A percentile compares a stretch with the other conserved stretches of the same genome.
Evolutionary conservation across 2,329 filamentous ascomycete genomes (phyloP).

Genomic region (Fusarium agapanthi): DNA sequence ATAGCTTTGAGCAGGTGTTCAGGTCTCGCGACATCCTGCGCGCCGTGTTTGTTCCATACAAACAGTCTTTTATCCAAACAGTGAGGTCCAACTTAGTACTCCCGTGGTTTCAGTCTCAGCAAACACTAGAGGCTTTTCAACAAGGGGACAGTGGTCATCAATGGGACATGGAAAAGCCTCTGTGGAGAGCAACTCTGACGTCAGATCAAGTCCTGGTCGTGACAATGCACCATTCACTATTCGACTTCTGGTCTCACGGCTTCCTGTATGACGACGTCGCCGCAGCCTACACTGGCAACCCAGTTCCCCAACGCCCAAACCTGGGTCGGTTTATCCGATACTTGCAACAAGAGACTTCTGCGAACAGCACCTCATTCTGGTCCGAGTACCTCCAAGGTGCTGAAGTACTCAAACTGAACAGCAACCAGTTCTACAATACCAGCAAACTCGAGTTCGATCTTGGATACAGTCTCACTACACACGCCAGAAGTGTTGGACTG

Average conservation of each 20-base stretch:
- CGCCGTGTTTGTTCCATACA: slow-evolving; percentile 22
- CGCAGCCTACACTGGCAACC: not conserved
- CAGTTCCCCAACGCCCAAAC: not conserved
- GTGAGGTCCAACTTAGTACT: not conserved
- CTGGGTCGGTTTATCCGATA: slow-evolving; percentile 1
- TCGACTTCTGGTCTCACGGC: slow-evolving; percentile 46
- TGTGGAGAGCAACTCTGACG: not conserved
- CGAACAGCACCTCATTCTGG: not conserved
- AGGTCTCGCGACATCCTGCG: slow-evolving; percentile 21
- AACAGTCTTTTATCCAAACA: not conserved
- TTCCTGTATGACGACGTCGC: slow-evolving; percentile 43
- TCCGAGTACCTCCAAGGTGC: not conserved
- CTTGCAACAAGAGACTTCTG: not conserved
- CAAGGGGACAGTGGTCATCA: not conserved
- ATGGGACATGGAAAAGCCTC: not conserved
- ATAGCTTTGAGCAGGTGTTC: slow-evolving; percentile 20
- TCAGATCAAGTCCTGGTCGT: slow-evolving; percentile 33
- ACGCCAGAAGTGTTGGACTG: not conserved
- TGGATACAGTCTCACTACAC: not conserved
- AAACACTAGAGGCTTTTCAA: not conserved
- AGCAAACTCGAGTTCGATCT: slow-evolving; percentile 3
- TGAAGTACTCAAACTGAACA: slow-evolving; percentile 4
- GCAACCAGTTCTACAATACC: not conserved
- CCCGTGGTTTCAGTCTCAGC: not conserved
- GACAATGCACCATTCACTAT: slow-evolving; percentile 46